phyloP scores from a whole-genome alignment of 78 protist genomes.

The Parvularia atlantis region DNA sequence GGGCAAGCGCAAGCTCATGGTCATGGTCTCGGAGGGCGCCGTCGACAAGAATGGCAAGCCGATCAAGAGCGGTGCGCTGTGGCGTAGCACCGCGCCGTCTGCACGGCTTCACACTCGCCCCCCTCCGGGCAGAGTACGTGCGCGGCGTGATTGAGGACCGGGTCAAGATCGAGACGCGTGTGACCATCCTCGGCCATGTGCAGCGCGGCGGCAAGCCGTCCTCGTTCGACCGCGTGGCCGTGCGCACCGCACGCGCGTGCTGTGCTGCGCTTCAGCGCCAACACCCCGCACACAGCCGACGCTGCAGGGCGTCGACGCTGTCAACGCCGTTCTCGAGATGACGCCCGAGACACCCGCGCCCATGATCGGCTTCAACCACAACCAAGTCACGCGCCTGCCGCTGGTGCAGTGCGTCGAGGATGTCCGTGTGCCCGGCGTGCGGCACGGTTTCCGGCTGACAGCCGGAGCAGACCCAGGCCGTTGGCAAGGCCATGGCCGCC shows the following conservation, averaged over 20 bases:
- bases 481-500: slow-evolving; percentile 20
- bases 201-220: slow-evolving; percentile 73
- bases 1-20: slow-evolving; percentile 30
- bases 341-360: slow-evolving; percentile 1
- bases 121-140: too few relatives aligned
- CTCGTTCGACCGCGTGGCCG: slow-evolving; percentile 51
- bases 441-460: background rate
- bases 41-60: slow-evolving; percentile 32
- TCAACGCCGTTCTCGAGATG: slow-evolving; percentile 18
- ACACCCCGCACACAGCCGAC: background rate
- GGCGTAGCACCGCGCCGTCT: too few relatives aligned
- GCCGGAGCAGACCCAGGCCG: slow-evolving; percentile 30
- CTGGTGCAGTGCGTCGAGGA: slow-evolving; percentile 26
- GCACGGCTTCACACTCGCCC: too few relatives aligned
- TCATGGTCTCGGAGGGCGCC: slow-evolving; percentile 66
- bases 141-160: background rate
- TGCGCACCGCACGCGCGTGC: background rate
- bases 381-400: slow-evolving; percentile 13
- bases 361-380: slow-evolving; percentile 47
- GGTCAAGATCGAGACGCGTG: slow-evolving; percentile 46
- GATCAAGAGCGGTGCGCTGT: slow-evolving; percentile 30
- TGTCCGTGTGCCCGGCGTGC: background rate
- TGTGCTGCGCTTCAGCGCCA: background rate
- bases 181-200: slow-evolving; percentile 70
- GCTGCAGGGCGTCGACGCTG: slow-evolving; percentile 40